phyloP scores from a whole-genome alignment of 2,329 filamentous ascomycete species.

The Zasmidium angulare region DNA sequence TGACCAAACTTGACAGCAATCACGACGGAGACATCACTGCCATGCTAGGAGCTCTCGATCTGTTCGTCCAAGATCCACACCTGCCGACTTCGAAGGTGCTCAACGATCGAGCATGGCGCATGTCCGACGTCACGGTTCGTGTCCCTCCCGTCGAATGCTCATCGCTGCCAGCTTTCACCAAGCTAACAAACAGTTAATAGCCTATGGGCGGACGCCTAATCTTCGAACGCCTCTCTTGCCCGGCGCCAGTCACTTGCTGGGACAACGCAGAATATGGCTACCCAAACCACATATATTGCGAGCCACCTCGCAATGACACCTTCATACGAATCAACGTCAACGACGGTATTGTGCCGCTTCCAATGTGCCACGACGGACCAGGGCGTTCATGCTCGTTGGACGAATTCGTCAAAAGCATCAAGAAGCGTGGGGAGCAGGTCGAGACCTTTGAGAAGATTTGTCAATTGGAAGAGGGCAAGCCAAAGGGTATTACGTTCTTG shows the following conservation, averaged over 20 bases:
- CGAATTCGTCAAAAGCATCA: constrained; percentile 45
- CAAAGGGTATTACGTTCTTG: constrained; percentile 50
- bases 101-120: constrained; percentile 52
- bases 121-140: constrained; percentile 49
- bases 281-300: constrained; percentile 17
- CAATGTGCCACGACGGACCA: constrained; percentile 49
- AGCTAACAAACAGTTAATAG: neutral
- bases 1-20: constrained; percentile 36
- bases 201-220: constrained; percentile 59
- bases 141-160: neutral
- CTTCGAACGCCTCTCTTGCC: constrained; percentile 54
- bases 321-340: constrained; percentile 59
- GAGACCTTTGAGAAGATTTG: constrained; percentile 52
- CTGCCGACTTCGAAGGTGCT: constrained; percentile 50
- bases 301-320: constrained; percentile 32
- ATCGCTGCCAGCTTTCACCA: no score
- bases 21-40: constrained; percentile 61
- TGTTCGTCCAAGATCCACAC: constrained; percentile 45
- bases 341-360: constrained; percentile 54
- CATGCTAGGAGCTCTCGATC: constrained; percentile 53
- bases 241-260: constrained; percentile 29
- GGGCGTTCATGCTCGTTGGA: constrained; percentile 49
- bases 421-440: constrained; percentile 41
- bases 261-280: constrained; percentile 26
- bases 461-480: constrained; percentile 43